Percentiles rank a stretch among this genome's conserved stretches.
Evolutionary conservation across 2,329 filamentous ascomycete genomes (phyloP).

Genomic region (Cercospora sp.): DNA sequence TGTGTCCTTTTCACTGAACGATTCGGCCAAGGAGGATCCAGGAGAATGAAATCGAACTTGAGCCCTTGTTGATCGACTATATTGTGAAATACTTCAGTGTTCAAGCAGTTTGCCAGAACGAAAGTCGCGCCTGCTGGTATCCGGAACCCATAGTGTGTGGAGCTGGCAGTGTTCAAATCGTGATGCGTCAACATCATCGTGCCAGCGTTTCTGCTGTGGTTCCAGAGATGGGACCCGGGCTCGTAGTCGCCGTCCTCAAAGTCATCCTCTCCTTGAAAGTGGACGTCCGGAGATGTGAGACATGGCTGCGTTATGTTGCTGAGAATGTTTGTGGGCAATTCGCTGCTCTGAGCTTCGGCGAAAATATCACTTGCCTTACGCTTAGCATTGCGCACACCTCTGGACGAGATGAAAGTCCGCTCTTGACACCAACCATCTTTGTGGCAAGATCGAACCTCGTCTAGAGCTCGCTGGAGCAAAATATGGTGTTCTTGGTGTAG

Average conservation of each 20-base stretch:
- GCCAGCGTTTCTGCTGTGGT: neutral
- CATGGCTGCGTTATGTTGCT: neutral
- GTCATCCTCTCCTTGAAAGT: neutral
- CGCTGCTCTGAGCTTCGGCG: neutral
- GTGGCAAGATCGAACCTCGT: neutral
- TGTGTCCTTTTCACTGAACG: slow-evolving; percentile 67
- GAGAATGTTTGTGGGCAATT: neutral
- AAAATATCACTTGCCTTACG: slow-evolving; percentile 24
- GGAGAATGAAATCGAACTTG: slow-evolving; percentile 67
- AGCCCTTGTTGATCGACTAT: slow-evolving; percentile 42
- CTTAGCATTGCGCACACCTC: slow-evolving; percentile 20
- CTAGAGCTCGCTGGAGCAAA: slow-evolving; percentile 2
- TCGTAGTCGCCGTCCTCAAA: neutral
- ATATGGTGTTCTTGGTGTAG: slow-evolving; percentile 43
- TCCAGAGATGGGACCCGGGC: neutral
- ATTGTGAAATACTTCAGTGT: slow-evolving; percentile 41
- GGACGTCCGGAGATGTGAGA: neutral
- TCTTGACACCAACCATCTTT: neutral
- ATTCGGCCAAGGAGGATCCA: slow-evolving; percentile 83
- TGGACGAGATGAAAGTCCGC: neutral
- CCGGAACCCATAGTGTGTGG: slow-evolving; percentile 26
- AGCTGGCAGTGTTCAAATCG: neutral
- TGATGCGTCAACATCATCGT: slow-evolving; percentile 5
- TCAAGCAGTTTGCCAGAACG: slow-evolving; percentile 51
- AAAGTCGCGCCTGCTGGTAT: slow-evolving; percentile 54